Evolutionary conservation across 1,284 basidiomycete species (phyloP), one percentile per base, ranked within the genome.

Genomic region (Blastosporella zonata): DNA sequence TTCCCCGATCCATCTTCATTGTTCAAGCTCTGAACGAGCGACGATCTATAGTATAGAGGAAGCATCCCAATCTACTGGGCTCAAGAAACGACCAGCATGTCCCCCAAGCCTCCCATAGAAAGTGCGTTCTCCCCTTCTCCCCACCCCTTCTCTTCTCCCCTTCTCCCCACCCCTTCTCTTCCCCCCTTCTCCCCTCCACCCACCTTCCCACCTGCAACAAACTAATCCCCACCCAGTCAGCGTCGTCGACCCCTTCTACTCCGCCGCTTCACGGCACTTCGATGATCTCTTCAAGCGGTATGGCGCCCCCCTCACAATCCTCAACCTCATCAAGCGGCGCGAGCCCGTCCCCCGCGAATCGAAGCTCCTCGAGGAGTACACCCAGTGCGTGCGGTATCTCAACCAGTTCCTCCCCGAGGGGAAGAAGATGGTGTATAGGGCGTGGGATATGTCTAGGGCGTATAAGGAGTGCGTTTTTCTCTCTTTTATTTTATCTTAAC

Each of bases 61-160:
- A 96, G 93, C 60, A 97, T 98, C 41, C 95, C 95, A 0, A 79
- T 98, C 6, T 96, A 89, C 67, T 98, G 95, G 95, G 92, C 91
- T 6, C 96, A 98, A 66, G 94, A 97, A 54, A 84, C 84, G 1
- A 94, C 84, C 41, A 87, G 87, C 50, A 94, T 97, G 84, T 90
- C 77, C 10, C 91, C 93, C 0, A 87, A 89, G 56, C 96, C 96
- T 3, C 96, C 95, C 0, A 97, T 99, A 44, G 93, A 97, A 70
- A 92, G 93, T 94, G 52, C 58, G 88, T 45, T 22, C 27, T 23
- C 18, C 28, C 46, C 21, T 29, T 34, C 37, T 34, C 10, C 12
- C 25, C 15, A 34, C 27, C 2, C 6, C 8, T 25, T 6, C 25
- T 10, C 25, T 27, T 17, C 33, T 9, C 13, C 4, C 2, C 8